A percentile compares a stretch with the other conserved stretches of the same genome.
Conservation (phyloP, 2,329 filamentous ascomycete species). For the Neofusicoccum cordaticola region DNA sequence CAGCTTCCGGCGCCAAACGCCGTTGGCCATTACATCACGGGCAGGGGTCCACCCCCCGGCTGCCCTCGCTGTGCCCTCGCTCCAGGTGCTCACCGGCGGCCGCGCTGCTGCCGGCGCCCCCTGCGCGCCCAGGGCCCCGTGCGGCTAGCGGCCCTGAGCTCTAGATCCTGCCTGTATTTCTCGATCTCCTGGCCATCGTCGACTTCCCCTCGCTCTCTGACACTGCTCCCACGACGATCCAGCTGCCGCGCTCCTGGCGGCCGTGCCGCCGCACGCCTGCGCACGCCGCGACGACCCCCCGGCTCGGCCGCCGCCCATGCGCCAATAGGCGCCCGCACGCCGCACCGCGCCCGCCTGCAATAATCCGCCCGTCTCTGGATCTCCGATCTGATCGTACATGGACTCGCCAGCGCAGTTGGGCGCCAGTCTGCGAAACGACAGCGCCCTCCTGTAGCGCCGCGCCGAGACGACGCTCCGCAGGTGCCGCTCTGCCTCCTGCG, state of each 20-base stretch:
- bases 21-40: constrained; percentile 16
- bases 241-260: constrained; percentile 10
- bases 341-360: constrained; percentile 3
- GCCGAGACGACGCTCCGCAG: too few species aligned
- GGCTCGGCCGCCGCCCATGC: not conserved
- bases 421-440: constrained; percentile 9
- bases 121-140: not conserved
- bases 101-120: constrained; percentile 1
- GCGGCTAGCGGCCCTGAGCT: constrained; percentile 6
- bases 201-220: constrained; percentile 8
- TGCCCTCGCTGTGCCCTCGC: constrained; percentile 1
- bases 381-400: constrained; percentile 14
- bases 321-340: constrained; percentile 1
- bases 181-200: constrained; percentile 12
- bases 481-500: not conserved
- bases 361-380: constrained; percentile 7
- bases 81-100: not conserved
- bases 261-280: not conserved
- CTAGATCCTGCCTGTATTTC: constrained; percentile 11
- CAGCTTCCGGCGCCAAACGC: constrained; percentile 14
- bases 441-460: not conserved
- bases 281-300: not conserved
- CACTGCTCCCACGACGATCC: constrained; percentile 4
- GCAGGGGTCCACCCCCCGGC: constrained; percentile 8
- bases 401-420: constrained; percentile 10